Conservation (phyloP, 208 protist species). For the Acanthamoeba rhysodes region DNA sequence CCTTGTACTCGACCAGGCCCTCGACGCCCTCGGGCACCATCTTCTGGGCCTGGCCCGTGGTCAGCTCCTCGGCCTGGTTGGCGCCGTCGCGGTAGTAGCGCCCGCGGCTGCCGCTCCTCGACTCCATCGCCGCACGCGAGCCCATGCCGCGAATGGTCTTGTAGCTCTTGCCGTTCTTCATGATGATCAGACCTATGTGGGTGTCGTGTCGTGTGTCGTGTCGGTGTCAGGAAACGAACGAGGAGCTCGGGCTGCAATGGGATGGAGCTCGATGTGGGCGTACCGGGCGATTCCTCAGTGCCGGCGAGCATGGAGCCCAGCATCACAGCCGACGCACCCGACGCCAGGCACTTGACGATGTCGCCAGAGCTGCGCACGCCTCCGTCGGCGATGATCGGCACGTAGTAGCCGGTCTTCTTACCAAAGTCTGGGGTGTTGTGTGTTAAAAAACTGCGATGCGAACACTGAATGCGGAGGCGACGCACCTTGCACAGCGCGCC, state of each 20-base stretch:
- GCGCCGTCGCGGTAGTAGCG: conserved; percentile 75
- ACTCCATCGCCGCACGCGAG: conserved; percentile 96
- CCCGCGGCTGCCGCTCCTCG: conserved; percentile 81
- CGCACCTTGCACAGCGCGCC: conserved; percentile 9
- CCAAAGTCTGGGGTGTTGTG: conserved; percentile 3
- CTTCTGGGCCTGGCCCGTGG: conserved; percentile 76
- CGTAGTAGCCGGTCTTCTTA: conserved; percentile 83
- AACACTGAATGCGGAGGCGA: too few species aligned
- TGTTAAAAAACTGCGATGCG: not conserved
- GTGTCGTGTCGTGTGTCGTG: too few species aligned
- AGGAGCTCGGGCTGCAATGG: too few species aligned
- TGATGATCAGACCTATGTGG: conserved; percentile 56
- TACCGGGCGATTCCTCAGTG: conserved; percentile 81
- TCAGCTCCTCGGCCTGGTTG: conserved; percentile 79
- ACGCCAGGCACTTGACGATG: conserved; percentile 86
- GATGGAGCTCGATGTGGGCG: too few species aligned
- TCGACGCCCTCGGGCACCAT: conserved; percentile 82
- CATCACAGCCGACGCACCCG: conserved; percentile 83
- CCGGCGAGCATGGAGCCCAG: conserved; percentile 88
- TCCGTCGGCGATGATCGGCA: conserved; percentile 96
- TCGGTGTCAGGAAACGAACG: too few species aligned
- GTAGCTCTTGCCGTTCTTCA: conserved; percentile 89
- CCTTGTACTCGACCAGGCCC: conserved; percentile 83
- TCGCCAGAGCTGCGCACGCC: conserved; percentile 95
- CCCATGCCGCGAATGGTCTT: conserved; percentile 98